Base-by-base conservation (phyloP, 164 flowering plant species). In the Santalum album region DNA sequence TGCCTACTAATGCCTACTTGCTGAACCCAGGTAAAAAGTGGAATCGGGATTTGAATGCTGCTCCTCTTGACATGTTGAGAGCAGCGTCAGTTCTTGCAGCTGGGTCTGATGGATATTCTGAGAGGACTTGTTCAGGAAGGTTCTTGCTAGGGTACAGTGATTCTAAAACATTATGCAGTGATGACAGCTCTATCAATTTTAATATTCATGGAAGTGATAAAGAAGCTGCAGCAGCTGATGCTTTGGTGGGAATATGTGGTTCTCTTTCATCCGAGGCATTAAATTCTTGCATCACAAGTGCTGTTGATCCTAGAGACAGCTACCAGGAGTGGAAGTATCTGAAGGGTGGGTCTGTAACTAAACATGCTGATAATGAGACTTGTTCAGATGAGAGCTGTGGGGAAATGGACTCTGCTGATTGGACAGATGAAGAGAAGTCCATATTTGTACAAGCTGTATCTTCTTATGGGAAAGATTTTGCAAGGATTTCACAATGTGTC, bases 351-450 rank as follows among this genome's bases (percentile, higher is more conserved):
- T 65, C 71, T 45, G 40, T 35, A 7, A 16, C 40, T 16, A 77
- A 69, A 25, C 54, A 55, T 65, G 64, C 68, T 67, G 86, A 85
- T 66, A 84, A 80, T 48, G 95, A 90, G 35, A 78, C 84, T 21
- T 85, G 84, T 67, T 92, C 99, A 40, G 99, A 82, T 61, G 96
- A 89, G 38, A 92, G 99, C 65, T 89, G 77, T 68, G 91, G 79
- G 51, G 96, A 90, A 67, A 56, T 80, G 72, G 86, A 78, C 65
- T 71, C 80, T 59, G 54, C 64, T 51, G 87, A 86, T 67, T 94
- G 99, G 99, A 84, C 96, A n/a, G 95, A 90, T 65, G 83, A 76
- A 46, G 99, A 94, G 71, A 94, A 83, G 65, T 75, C 86, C 21
- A 22, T 65, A 22, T 90, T 94, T 44, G 58, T 94, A 16, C 76